phyloP scores from a whole-genome alignment of 2,329 filamentous ascomycete species.

The Neobulgaria alba region DNA sequence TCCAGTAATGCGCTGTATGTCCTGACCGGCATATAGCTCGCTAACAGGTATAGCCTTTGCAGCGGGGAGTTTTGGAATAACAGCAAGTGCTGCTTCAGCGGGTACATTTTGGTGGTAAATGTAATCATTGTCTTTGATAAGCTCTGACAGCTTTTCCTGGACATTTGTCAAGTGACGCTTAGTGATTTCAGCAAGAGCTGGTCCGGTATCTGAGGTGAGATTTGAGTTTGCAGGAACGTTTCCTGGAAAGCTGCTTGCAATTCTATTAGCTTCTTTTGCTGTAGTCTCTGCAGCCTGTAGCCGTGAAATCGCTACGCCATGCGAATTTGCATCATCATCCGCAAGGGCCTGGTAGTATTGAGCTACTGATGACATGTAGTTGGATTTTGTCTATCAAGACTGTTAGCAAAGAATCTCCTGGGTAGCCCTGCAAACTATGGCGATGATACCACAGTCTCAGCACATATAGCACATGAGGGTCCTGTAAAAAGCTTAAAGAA shows the following conservation, averaged over 20 bases:
- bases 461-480: no score
- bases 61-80: constrained; percentile 84
- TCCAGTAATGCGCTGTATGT: constrained; percentile 93
- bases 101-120: constrained; percentile 95
- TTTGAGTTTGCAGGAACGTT: constrained; percentile 76
- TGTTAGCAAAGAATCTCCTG: constrained; percentile 8
- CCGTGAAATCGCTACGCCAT: constrained; percentile 76
- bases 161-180: constrained; percentile 75
- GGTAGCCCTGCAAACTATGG: no score
- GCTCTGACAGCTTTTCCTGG: constrained; percentile 68
- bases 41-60: constrained; percentile 96
- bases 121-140: constrained; percentile 91
- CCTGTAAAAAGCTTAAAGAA: neutral
- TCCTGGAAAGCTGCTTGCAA: constrained; percentile 71
- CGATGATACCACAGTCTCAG: no score
- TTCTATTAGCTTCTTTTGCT: constrained; percentile 68
- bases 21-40: constrained; percentile 92
- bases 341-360: constrained; percentile 91
- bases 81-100: constrained; percentile 69
- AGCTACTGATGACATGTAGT: constrained; percentile 74
- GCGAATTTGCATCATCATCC: constrained; percentile 80
- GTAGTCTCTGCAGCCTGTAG: constrained; percentile 72
- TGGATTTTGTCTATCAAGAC: constrained; percentile 57
- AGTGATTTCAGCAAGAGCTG: constrained; percentile 67
- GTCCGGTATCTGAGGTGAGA: constrained; percentile 68